Percentiles rank a stretch among this genome's conserved stretches.
These are phyloP conservation scores for Wallacemonas sp. DNA, from an alignment of 208 protist genomes.

Conservation along the genomic window DNA sequence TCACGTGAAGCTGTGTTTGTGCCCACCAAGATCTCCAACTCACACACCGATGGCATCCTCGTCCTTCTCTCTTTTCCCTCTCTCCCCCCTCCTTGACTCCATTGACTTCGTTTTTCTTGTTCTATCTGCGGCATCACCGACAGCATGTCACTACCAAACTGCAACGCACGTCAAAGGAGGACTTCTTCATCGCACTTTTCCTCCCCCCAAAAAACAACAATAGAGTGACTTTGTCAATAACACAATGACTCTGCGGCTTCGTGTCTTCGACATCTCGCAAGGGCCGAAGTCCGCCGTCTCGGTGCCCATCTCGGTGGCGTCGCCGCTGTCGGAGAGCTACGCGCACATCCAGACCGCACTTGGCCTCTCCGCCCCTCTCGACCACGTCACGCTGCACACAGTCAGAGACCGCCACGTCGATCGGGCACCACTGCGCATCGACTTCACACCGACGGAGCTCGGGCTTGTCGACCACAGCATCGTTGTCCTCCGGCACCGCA, in stretches of 20 bases:
- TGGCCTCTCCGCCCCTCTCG: constrained; percentile 14
- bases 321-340: constrained; percentile 17
- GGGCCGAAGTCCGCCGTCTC: constrained; percentile 7
- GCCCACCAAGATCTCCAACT: too few relatives aligned
- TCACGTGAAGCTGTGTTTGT: too few relatives aligned
- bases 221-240: too few relatives aligned
- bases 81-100: too few relatives aligned
- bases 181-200: too few relatives aligned
- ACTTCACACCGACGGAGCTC: constrained; percentile 17
- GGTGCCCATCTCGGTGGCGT: not conserved
- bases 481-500: constrained; percentile 26
- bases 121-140: too few relatives aligned
- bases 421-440: constrained; percentile 23
- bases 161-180: too few relatives aligned
- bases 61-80: too few relatives aligned
- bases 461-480: constrained; percentile 31
- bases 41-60: too few relatives aligned
- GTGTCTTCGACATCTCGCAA: constrained; percentile 6
- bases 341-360: constrained; percentile 17
- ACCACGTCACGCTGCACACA: constrained; percentile 29
- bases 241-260: not conserved
- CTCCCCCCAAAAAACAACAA: too few relatives aligned
- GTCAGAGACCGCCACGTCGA: constrained; percentile 29
- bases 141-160: too few relatives aligned
- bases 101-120: too few relatives aligned